Base-by-base conservation (phyloP, 1,284 basidiomycete species). In the Rhizoctonia solani region DNA sequence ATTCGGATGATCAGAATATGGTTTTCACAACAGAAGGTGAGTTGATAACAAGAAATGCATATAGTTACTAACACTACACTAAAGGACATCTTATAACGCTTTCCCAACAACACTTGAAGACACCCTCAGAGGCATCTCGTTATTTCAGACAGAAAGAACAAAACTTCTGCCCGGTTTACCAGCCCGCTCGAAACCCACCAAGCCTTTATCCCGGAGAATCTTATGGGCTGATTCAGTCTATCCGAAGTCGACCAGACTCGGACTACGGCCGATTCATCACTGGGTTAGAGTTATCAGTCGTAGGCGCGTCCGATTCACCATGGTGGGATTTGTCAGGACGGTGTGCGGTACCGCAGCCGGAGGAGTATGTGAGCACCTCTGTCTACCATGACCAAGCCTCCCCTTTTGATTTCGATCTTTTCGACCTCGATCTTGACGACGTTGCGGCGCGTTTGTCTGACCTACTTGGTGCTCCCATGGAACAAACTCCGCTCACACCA, bases 21-120 rank as follows among this genome's bases (percentile, higher is more conserved):
- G 90, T 97, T 1, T 90, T 95, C 74, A 93, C 93, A 1, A 98
- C 95, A 0, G 95, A 98, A 77, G 95, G 61, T 65, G 34, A 19
- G n/a, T 16, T 1, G 21, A 16, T 16, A 6, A 11, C 1, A 4
- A n/a, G 9, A 11, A 1, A 21, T 29, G 50, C 61, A 44, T 65
- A 44, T 19, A 54, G 8, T 5, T 19, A 29, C 27, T 53, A 19
- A 29, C 37, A 8, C 46, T 1, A 9, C 49, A 11, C 25, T 25
- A 4, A 4, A 65, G 61, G 94, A 0, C 95, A 98, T 74, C 84
- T 93, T n/a, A 80, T 98, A 27, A 82, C 81, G 19, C 81, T 97
- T 19, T 84, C 84, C 0, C 75, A 71, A 11, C 72, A 82, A 49
- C 79, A 85, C 49, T 77, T 88, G 19, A 82, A 80, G 69, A 82